phyloP scores from a whole-genome alignment of 441 rosid species.

The Pelargonium cotyledonis region DNA sequence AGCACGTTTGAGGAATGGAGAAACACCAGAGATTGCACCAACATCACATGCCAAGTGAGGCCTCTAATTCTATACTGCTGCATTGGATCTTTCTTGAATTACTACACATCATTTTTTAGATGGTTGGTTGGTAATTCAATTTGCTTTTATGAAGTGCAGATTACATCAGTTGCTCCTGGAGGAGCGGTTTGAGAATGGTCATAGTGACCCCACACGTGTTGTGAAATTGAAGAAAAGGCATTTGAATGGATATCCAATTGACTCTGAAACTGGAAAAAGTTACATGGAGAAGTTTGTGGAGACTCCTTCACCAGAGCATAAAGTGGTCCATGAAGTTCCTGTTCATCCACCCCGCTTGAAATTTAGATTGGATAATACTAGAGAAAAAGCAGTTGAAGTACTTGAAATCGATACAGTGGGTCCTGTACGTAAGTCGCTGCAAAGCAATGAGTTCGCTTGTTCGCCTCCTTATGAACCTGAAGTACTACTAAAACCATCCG shows the following conservation, averaged over 20 bases:
- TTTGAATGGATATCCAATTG: conserved; percentile 56
- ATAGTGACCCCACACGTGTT: conserved; percentile 62
- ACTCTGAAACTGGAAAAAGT: conserved; percentile 64
- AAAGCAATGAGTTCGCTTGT: conserved; percentile 32
- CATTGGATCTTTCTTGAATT: not conserved
- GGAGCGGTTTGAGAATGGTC: conserved; percentile 66
- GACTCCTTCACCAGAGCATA: conserved; percentile 50
- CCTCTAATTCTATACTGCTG: conserved; percentile 17
- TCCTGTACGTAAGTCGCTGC: conserved; percentile 19
- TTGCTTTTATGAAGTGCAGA: conserved; percentile 44
- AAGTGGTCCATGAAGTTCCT: conserved; percentile 44
- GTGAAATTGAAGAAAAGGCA: conserved; percentile 90
- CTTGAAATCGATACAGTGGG: conserved; percentile 23
- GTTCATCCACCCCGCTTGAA: conserved; percentile 36
- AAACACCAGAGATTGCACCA: conserved; percentile 52
- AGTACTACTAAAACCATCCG: conserved; percentile 23
- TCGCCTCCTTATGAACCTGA: conserved; percentile 32
- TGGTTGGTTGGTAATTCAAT: conserved; percentile 26
- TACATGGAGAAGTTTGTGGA: conserved; percentile 84
- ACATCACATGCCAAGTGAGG: conserved; percentile 86
- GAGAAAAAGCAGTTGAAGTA: conserved; percentile 44
- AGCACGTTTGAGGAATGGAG: conserved; percentile 75
- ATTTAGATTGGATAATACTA: conserved; percentile 37
- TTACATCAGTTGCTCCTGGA: conserved; percentile 85
- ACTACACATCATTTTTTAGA: not conserved